Conservation (phyloP, 1,284 basidiomycete genomes). For the Lentinula novae-zelandiae region DNA sequence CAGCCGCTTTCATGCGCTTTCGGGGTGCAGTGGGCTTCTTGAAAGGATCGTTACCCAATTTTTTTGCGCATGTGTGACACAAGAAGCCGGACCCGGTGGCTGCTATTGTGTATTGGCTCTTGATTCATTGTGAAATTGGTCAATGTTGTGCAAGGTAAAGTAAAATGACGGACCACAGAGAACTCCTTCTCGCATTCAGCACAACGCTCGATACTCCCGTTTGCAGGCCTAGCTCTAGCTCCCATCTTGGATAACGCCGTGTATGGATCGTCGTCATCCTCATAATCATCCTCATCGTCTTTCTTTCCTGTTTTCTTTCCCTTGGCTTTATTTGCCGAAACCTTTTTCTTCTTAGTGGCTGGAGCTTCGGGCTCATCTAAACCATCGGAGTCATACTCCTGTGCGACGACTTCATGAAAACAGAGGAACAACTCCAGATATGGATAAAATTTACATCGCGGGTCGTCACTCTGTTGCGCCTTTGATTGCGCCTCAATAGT, state of each 20-base stretch:
- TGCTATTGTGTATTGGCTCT: slow-evolving; percentile 86
- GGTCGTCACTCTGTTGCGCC: slow-evolving; percentile 4
- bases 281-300: slow-evolving; percentile 41
- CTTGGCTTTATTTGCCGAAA: slow-evolving; percentile 38
- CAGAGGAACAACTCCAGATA: not conserved
- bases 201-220: slow-evolving; percentile 82
- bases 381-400: slow-evolving; percentile 67
- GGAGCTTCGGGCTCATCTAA: slow-evolving; percentile 55
- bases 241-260: slow-evolving; percentile 58
- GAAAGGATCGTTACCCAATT: slow-evolving; percentile 75
- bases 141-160: not conserved
- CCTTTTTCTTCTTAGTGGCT: slow-evolving; percentile 34
- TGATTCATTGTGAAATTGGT: slow-evolving; percentile 1
- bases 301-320: slow-evolving; percentile 48
- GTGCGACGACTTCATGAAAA: slow-evolving; percentile 30
- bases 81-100: slow-evolving; percentile 70
- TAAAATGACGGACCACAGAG: slow-evolving; percentile 68
- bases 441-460: not conserved
- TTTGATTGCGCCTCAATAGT: not conserved
- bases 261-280: slow-evolving; percentile 45
- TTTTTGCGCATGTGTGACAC: slow-evolving; percentile 78
- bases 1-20: slow-evolving; percentile 58
- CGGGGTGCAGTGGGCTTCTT: slow-evolving; percentile 65
- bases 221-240: slow-evolving; percentile 55
- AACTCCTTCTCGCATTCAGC: slow-evolving; percentile 82